Evolutionary conservation across 306 rosid genomes (phyloP).

Genomic region (Dicorynia guianensis): DNA sequence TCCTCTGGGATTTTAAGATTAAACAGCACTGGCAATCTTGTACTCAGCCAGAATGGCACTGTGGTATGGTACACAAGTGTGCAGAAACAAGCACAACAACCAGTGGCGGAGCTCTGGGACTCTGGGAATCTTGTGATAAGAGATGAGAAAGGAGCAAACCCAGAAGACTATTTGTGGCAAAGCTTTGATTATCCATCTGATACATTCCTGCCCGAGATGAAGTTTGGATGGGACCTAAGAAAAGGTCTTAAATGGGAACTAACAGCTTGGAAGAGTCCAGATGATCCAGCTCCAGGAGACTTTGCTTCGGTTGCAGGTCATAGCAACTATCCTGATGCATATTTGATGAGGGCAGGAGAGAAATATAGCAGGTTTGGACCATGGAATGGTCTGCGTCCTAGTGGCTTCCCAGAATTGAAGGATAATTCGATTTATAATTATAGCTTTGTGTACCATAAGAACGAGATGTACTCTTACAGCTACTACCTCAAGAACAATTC

Average conservation of each 20-base stretch:
- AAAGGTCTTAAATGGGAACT: too few species aligned
- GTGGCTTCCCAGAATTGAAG: slow-evolving; percentile 9
- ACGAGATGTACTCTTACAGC: background rate
- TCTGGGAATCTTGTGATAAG: too few species aligned
- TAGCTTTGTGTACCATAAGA: background rate
- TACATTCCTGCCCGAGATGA: too few species aligned
- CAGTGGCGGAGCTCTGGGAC: too few species aligned
- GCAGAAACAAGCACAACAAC: background rate
- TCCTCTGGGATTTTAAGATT: slow-evolving; percentile 1
- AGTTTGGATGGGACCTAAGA: too few species aligned
- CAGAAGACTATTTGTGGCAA: too few species aligned
- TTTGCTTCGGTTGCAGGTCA: too few species aligned
- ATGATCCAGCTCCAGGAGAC: too few species aligned
- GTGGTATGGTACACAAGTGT: background rate
- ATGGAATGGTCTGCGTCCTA: background rate
- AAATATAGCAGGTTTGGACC: slow-evolving; percentile 5
- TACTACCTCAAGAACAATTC: background rate
- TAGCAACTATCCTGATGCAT: background rate
- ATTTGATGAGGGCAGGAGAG: background rate
- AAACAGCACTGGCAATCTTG: background rate
- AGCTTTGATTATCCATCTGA: too few species aligned
- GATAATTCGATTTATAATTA: background rate
- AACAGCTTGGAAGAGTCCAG: too few species aligned
- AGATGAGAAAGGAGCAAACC: too few species aligned
- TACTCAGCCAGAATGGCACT: background rate